These are phyloP conservation scores for Diaporthe citrichinensis DNA, from an alignment of 2,329 filamentous ascomycete species.

Conservation along the genomic window DNA sequence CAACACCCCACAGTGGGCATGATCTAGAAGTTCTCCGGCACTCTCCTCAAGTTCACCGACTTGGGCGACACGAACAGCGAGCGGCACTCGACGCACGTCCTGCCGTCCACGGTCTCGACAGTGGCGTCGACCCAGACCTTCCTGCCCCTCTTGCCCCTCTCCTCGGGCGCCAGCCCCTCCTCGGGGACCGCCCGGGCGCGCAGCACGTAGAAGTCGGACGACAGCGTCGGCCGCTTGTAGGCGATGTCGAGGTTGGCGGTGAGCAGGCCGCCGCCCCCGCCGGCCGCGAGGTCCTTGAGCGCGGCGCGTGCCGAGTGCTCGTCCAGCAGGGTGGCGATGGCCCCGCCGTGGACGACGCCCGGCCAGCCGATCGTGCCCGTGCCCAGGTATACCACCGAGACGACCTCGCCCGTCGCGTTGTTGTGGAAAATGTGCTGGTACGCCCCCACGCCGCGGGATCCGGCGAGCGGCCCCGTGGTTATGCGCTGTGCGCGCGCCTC, in stretches of 20 bases:
- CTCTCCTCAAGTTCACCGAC: slow-evolving; percentile 56
- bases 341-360: slow-evolving; percentile 78
- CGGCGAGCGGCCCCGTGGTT: slow-evolving; percentile 59
- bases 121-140: slow-evolving; percentile 68
- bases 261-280: slow-evolving; percentile 61
- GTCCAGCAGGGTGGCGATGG: slow-evolving; percentile 76
- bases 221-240: slow-evolving; percentile 73
- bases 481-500: slow-evolving; percentile 48
- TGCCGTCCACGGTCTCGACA: slow-evolving; percentile 69
- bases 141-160: slow-evolving; percentile 56
- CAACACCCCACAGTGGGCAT: not conserved
- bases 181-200: slow-evolving; percentile 60
- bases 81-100: slow-evolving; percentile 70
- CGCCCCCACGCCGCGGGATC: slow-evolving; percentile 58
- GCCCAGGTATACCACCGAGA: slow-evolving; percentile 79
- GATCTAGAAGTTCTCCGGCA: slow-evolving; percentile 57
- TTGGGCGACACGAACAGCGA: slow-evolving; percentile 72
- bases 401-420: slow-evolving; percentile 66
- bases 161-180: slow-evolving; percentile 45
- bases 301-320: slow-evolving; percentile 78
- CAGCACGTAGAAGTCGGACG: slow-evolving; percentile 75
- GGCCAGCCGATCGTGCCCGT: slow-evolving; percentile 78
- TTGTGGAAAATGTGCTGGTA: slow-evolving; percentile 77
- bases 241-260: slow-evolving; percentile 71
- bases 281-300: slow-evolving; percentile 60